Percentiles rank a stretch among this genome's conserved stretches.
phyloP scores from a whole-genome alignment of 768 basidiomycete genomes.

The Hypholoma sublateritium region DNA sequence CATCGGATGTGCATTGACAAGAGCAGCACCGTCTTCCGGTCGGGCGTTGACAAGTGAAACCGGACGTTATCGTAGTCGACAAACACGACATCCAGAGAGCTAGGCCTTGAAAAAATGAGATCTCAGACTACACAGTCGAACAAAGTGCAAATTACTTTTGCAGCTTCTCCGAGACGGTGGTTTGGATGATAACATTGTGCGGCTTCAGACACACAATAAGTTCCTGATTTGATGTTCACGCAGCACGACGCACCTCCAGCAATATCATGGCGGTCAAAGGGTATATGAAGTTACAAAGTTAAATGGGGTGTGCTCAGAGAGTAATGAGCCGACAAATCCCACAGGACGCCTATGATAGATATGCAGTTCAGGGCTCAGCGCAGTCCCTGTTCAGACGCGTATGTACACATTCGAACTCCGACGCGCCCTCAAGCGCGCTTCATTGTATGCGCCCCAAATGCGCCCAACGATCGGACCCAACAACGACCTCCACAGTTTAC shows the following conservation, averaged over 20 bases:
- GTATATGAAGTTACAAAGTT: not conserved
- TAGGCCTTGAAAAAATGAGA: conserved; percentile 57
- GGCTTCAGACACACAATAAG: conserved; percentile 1
- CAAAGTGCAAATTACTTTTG: conserved; percentile 54
- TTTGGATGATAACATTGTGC: conserved; percentile 69
- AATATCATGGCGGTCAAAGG: not conserved
- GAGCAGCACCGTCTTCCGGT: conserved; percentile 76
- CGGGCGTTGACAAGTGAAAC: conserved; percentile 88
- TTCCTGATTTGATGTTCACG: not conserved
- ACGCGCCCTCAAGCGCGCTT: too few species aligned
- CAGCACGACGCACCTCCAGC: not conserved
- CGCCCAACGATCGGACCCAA: too few species aligned
- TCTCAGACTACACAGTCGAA: not conserved
- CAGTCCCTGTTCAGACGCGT: too few species aligned
- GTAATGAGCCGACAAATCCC: not conserved
- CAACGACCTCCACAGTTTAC: too few species aligned
- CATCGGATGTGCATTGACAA: conserved; percentile 98
- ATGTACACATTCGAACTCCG: too few species aligned
- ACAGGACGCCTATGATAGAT: not conserved
- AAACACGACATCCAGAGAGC: conserved; percentile 90
- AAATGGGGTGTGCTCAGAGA: not conserved
- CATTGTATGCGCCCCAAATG: too few species aligned
- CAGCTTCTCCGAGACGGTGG: conserved; percentile 83
- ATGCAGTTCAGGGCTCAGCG: too few species aligned
- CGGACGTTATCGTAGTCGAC: conserved; percentile 98